A percentile compares a stretch with the other conserved stretches of the same genome.
Evolutionary conservation across 306 rosid species (phyloP).

Genomic region (Albizia julibrissin): DNA sequence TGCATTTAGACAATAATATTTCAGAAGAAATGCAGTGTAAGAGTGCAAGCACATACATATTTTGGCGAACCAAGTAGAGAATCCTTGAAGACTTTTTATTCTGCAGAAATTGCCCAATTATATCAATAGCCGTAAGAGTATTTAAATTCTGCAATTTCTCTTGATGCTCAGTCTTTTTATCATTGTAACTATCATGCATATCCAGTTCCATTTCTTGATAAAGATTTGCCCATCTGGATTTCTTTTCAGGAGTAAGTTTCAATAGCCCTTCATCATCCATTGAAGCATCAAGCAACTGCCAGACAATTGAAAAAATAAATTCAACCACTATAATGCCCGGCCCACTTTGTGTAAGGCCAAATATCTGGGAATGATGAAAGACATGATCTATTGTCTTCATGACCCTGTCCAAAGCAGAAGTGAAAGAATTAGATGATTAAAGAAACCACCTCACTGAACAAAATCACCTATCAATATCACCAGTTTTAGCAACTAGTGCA

Average conservation of each 20-base stretch:
- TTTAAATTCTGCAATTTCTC: slow-evolving; percentile 63
- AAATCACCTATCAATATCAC: slow-evolving; percentile 10
- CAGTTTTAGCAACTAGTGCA: slow-evolving; percentile 10
- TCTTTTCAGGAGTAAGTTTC: slow-evolving; percentile 60
- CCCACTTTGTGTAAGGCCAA: slow-evolving; percentile 66
- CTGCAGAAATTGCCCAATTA: slow-evolving; percentile 77
- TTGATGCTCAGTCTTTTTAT: slow-evolving; percentile 54
- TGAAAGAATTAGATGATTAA: slow-evolving; percentile 37
- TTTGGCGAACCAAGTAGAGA: slow-evolving; percentile 71
- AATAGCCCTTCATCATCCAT: slow-evolving; percentile 87
- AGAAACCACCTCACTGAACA: slow-evolving; percentile 11
- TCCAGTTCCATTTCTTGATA: slow-evolving; percentile 85
- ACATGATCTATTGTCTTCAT: slow-evolving; percentile 74
- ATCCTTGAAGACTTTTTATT: slow-evolving; percentile 65
- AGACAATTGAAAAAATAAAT: slow-evolving; percentile 75
- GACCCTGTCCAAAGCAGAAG: slow-evolving; percentile 59
- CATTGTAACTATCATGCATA: slow-evolving; percentile 45
- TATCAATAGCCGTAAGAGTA: slow-evolving; percentile 72
- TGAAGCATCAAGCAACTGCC: slow-evolving; percentile 92
- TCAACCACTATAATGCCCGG: slow-evolving; percentile 87
- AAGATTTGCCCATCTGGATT: slow-evolving; percentile 65
- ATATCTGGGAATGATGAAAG: slow-evolving; percentile 72
- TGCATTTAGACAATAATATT: neutral
- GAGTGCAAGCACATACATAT: slow-evolving; percentile 60
- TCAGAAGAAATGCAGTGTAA: slow-evolving; percentile 16